These are phyloP conservation scores for Botrytis medusae DNA, from an alignment of 2,329 filamentous ascomycete genomes.

Conservation along the genomic window DNA sequence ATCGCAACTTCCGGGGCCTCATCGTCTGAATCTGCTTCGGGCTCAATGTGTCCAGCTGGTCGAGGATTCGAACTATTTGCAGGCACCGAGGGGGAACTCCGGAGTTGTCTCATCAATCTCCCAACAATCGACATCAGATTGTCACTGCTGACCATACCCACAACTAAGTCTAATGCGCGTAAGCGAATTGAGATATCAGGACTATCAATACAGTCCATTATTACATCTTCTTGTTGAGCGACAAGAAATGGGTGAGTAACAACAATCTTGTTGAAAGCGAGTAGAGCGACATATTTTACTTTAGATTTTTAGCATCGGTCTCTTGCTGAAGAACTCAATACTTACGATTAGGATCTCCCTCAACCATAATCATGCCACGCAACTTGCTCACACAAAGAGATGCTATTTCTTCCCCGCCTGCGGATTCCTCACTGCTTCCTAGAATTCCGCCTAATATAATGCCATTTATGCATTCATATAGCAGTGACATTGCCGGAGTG, in stretches of 20 bases:
- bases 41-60: slow-evolving; percentile 43
- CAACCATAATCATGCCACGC: slow-evolving; percentile 88
- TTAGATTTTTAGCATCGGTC: slow-evolving; percentile 19
- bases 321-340: slow-evolving; percentile 31
- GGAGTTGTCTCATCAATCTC: slow-evolving; percentile 83
- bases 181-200: slow-evolving; percentile 93
- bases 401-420: slow-evolving; percentile 88
- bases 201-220: slow-evolving; percentile 94
- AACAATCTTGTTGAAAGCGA: slow-evolving; percentile 96
- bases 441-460: slow-evolving; percentile 97
- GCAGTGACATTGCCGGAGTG: slow-evolving; percentile 93
- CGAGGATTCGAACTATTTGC: slow-evolving; percentile 47
- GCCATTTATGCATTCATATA: slow-evolving; percentile 98
- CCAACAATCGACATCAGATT: slow-evolving; percentile 83
- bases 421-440: slow-evolving; percentile 73
- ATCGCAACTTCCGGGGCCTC: slow-evolving; percentile 53
- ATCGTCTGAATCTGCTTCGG: slow-evolving; percentile 52
- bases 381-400: slow-evolving; percentile 89
- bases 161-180: slow-evolving; percentile 85
- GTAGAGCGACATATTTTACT: slow-evolving; percentile 96
- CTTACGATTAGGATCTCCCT: slow-evolving; percentile 90
- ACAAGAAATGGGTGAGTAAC: slow-evolving; percentile 84
- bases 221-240: slow-evolving; percentile 90
- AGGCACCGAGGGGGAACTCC: slow-evolving; percentile 58
- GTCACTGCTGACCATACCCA: slow-evolving; percentile 88